phyloP scores from a whole-genome alignment of 306 rosid species.

The Vicia villosa region DNA sequence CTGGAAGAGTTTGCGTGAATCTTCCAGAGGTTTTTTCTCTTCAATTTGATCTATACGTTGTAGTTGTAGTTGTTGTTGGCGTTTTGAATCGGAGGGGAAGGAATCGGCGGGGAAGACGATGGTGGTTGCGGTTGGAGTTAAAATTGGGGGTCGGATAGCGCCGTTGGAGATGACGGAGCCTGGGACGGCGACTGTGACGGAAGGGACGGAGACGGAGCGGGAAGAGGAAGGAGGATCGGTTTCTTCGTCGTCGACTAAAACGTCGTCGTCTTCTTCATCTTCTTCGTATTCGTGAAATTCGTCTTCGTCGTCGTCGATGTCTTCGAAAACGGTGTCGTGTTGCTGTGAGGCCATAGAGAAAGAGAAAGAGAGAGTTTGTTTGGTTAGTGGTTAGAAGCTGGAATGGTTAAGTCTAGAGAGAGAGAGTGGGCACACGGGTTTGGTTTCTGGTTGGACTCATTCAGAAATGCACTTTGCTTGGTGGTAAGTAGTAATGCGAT shows the following conservation, averaged over 20 bases:
- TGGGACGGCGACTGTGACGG: slow-evolving; percentile 51
- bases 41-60: slow-evolving; percentile 45
- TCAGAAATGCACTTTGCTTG: slow-evolving; percentile 14
- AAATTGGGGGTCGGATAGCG: slow-evolving; percentile 25
- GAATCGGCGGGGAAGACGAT: slow-evolving; percentile 31
- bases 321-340: slow-evolving; percentile 74
- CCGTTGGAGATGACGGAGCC: slow-evolving; percentile 40
- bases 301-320: slow-evolving; percentile 71
- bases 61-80: slow-evolving; percentile 38
- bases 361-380: slow-evolving; percentile 5
- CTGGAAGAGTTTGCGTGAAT: slow-evolving; percentile 54
- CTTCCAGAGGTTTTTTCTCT: slow-evolving; percentile 57
- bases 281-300: slow-evolving; percentile 64
- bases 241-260: slow-evolving; percentile 45
- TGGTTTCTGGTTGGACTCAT: slow-evolving; percentile 24
- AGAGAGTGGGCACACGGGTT: slow-evolving; percentile 22
- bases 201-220: slow-evolving; percentile 44
- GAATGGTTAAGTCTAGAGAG: slow-evolving; percentile 16
- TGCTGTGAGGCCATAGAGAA: slow-evolving; percentile 58
- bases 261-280: slow-evolving; percentile 60
- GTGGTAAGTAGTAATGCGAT: slow-evolving; percentile 7
- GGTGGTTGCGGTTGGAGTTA: slow-evolving; percentile 34
- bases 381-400: not conserved
- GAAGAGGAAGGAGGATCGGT: slow-evolving; percentile 48
- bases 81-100: slow-evolving; percentile 46